Percentiles rank a stretch among this genome's conserved stretches.
phyloP scores from a whole-genome alignment of 2,329 filamentous ascomycete genomes.

The Alternaria consortialis region DNA sequence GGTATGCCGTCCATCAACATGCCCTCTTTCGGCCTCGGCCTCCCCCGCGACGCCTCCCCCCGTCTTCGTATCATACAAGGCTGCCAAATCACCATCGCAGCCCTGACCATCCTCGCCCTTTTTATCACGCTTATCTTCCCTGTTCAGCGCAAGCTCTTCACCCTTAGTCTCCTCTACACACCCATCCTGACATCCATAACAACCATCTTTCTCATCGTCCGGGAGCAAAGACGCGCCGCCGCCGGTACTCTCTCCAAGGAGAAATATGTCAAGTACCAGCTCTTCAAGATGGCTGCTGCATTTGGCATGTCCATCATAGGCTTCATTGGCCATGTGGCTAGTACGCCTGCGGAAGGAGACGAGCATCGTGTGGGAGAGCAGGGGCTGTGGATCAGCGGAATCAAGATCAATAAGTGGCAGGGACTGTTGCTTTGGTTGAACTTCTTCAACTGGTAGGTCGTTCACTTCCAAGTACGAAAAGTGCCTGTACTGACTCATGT shows the following conservation, averaged over 20 bases:
- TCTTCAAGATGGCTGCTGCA: constrained; percentile 32
- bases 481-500: background rate
- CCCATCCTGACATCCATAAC: constrained; percentile 32
- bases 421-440: constrained; percentile 31
- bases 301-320: constrained; percentile 30
- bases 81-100: constrained; percentile 26
- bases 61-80: constrained; percentile 31
- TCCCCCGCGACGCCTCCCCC: constrained; percentile 23
- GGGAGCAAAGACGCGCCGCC: constrained; percentile 28
- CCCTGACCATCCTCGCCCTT: constrained; percentile 23
- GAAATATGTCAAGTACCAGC: constrained; percentile 35
- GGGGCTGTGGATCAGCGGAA: constrained; percentile 27
- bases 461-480: too few relatives aligned
- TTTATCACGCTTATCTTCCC: constrained; percentile 33
- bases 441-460: constrained; percentile 38
- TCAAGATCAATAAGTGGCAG: constrained; percentile 33
- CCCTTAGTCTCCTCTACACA: constrained; percentile 34
- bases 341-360: constrained; percentile 13
- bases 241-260: constrained; percentile 30
- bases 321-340: constrained; percentile 22
- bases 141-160: constrained; percentile 30
- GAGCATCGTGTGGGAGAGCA: constrained; percentile 14
- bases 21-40: background rate
- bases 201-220: constrained; percentile 28
- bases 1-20: background rate